Percentiles rank a stretch among this genome's conserved stretches.
phyloP scores from a whole-genome alignment of 179 eudicot genomes.

The Silene vulgaris region DNA sequence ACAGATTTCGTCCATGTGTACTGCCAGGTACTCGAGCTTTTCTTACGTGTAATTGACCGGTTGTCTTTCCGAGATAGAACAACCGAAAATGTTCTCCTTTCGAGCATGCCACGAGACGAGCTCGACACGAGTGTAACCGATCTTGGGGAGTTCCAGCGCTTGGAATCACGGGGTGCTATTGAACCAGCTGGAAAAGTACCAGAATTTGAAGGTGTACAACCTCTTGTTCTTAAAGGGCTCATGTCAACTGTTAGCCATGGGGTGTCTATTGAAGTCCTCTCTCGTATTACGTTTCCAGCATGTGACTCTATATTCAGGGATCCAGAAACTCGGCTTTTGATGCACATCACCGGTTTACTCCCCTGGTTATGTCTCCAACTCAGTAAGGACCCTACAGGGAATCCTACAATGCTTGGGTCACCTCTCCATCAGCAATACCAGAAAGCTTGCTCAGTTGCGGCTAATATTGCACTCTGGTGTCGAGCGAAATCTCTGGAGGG shows the following conservation, averaged over 20 bases:
- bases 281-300: conserved; percentile 79
- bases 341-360: conserved; percentile 90
- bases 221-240: conserved; percentile 91
- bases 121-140: conserved; percentile 57
- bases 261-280: conserved; percentile 87
- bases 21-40: conserved; percentile 95
- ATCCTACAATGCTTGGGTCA: conserved; percentile 47
- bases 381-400: conserved; percentile 61
- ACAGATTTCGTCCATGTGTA: conserved; percentile 94
- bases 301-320: conserved; percentile 94
- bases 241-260: conserved; percentile 87
- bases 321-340: conserved; percentile 81
- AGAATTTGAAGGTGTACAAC: conserved; percentile 92
- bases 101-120: conserved; percentile 97
- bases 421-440: conserved; percentile 72
- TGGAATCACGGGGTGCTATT: conserved; percentile 50
- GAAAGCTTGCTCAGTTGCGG: conserved; percentile 85
- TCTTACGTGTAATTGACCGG: conserved; percentile 86
- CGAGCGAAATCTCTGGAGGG: conserved; percentile 75
- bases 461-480: conserved; percentile 83
- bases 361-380: conserved; percentile 97
- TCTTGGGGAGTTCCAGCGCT: conserved; percentile 57
- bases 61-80: conserved; percentile 85
- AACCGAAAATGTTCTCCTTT: conserved; percentile 89
- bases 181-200: conserved; percentile 66